Percentiles rank a stretch among this genome's conserved stretches.
phyloP scores from a whole-genome alignment of 164 flowering plant species.

The Hamamelis virginiana region DNA sequence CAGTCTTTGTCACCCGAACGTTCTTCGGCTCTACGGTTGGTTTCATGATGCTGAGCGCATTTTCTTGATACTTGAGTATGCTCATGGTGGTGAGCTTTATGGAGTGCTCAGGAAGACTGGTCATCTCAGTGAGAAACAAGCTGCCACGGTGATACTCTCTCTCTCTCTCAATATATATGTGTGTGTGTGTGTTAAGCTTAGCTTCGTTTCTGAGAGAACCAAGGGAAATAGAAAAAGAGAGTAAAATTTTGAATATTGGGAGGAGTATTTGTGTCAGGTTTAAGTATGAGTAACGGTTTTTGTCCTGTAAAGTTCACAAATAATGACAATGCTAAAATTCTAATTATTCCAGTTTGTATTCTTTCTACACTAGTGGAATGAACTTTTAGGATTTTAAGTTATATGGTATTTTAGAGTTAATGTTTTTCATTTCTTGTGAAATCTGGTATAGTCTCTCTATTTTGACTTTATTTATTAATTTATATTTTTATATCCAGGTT shows the following conservation, averaged over 20 bases:
- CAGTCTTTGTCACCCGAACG: slow-evolving; percentile 71
- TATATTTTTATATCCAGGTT: too few species aligned
- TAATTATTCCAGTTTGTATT: not conserved
- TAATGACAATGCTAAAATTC: too few species aligned
- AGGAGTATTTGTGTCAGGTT: too few species aligned
- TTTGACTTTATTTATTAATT: too few species aligned
- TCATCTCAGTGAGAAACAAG: slow-evolving; percentile 59
- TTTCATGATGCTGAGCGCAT: slow-evolving; percentile 78
- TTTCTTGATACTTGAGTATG: slow-evolving; percentile 86
- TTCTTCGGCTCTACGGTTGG: slow-evolving; percentile 85
- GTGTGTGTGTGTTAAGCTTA: not conserved
- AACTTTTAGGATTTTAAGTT: not conserved
- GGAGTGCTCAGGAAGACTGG: slow-evolving; percentile 47
- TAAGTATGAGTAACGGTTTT: too few species aligned
- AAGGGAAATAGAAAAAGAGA: not conserved
- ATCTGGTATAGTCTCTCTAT: too few species aligned
- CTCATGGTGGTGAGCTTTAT: slow-evolving; percentile 85
- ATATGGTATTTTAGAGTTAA: not conserved
- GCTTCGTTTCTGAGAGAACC: not conserved
- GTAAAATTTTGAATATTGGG: too few species aligned
- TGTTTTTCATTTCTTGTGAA: too few species aligned
- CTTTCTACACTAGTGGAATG: not conserved
- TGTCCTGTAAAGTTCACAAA: not conserved
- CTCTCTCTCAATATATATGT: not conserved
- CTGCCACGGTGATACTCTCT: slow-evolving; percentile 66